Evolutionary conservation across 2,329 filamentous ascomycete species (phyloP).

Genomic region (Pseudogymnoascus sp.): DNA sequence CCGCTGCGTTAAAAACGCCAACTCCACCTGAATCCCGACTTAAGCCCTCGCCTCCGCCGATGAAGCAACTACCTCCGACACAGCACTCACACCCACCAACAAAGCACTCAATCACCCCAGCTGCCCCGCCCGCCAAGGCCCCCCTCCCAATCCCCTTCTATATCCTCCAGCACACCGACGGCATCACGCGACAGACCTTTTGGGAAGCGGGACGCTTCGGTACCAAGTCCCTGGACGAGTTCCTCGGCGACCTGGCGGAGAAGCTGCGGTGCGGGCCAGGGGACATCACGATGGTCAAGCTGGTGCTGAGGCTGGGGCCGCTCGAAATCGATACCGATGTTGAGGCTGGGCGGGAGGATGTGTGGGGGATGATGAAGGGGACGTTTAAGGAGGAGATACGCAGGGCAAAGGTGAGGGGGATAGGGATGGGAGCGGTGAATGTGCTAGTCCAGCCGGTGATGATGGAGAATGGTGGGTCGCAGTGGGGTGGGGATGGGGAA

Average conservation of each 20-base stretch:
- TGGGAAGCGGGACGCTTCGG: background rate
- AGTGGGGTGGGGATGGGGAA: background rate
- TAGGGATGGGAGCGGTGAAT: background rate
- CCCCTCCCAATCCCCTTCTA: background rate
- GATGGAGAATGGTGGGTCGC: background rate
- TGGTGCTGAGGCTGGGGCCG: background rate
- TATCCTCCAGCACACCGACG: background rate
- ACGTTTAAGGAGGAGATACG: background rate
- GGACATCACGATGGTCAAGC: background rate
- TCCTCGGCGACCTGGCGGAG: background rate
- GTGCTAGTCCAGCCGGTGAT: background rate
- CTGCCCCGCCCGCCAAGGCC: background rate
- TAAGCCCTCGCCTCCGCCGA: background rate
- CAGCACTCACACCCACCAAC: background rate
- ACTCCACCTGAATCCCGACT: background rate
- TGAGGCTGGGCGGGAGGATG: background rate
- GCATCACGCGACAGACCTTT: background rate
- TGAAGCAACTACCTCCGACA: background rate
- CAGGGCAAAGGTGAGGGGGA: background rate
- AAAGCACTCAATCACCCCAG: background rate
- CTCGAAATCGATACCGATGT: background rate
- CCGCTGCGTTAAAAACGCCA: background rate
- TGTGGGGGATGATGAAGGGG: background rate
- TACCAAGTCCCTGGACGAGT: background rate
- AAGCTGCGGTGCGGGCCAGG: background rate